phyloP scores from a whole-genome alignment of 768 basidiomycete species.

The Boletus patriciae region DNA sequence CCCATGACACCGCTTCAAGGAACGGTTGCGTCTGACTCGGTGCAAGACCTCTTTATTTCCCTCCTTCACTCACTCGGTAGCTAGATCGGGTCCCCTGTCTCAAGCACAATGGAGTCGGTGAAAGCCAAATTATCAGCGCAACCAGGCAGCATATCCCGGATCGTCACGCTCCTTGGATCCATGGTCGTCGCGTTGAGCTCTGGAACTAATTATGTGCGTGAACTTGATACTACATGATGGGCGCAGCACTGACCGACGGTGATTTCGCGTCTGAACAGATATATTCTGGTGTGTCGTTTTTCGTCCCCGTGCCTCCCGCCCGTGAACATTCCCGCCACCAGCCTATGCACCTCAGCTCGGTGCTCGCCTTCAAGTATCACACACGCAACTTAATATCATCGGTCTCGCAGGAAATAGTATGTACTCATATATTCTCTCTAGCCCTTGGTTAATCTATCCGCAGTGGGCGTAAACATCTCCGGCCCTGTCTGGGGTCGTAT shows the following conservation, averaged over 20 bases:
- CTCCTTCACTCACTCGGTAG: not conserved
- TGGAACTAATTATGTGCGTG: slow-evolving; percentile 74
- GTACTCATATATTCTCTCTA: slow-evolving; percentile 17
- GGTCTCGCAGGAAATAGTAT: slow-evolving; percentile 77
- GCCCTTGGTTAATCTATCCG: not conserved
- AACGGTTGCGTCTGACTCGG: not conserved
- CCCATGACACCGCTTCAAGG: not conserved
- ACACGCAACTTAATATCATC: slow-evolving; percentile 81
- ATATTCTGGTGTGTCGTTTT: slow-evolving; percentile 28
- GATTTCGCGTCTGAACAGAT: slow-evolving; percentile 15
- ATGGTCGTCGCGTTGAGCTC: slow-evolving; percentile 60
- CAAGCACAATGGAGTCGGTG: slow-evolving; percentile 8
- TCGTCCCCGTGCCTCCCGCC: not conserved
- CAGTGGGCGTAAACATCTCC: slow-evolving; percentile 74
- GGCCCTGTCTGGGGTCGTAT: slow-evolving; percentile 81
- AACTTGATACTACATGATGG: not conserved
- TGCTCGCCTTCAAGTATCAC: slow-evolving; percentile 66
- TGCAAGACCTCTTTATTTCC: not conserved
- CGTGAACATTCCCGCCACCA: slow-evolving; percentile 33
- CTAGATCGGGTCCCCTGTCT: not conserved
- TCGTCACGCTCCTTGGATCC: slow-evolving; percentile 54
- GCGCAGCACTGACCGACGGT: not conserved
- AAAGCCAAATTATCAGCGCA: slow-evolving; percentile 17
- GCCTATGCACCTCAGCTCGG: slow-evolving; percentile 90
- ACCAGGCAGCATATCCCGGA: slow-evolving; percentile 35